Evolutionary conservation across 805 yeast genomes (phyloP).

Genomic region (Kazachstania taianensis): DNA sequence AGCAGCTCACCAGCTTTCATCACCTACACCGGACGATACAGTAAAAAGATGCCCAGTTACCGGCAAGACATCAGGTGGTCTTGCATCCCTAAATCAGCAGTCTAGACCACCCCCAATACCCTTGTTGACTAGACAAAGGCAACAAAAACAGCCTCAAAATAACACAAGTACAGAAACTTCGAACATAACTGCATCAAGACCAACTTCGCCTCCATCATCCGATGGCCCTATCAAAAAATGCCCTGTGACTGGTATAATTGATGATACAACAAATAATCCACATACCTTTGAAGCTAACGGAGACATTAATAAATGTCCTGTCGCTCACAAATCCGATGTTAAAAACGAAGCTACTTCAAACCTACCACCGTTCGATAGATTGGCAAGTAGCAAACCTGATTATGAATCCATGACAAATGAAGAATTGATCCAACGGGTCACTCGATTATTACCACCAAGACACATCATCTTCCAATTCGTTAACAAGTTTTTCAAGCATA

Average conservation of each 20-base stretch:
- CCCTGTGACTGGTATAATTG: slow-evolving; percentile 19
- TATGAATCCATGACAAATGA: slow-evolving; percentile 9
- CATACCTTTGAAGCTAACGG: too few species aligned
- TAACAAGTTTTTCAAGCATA: slow-evolving; percentile 46
- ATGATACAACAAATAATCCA: too few species aligned
- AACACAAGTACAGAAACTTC: too few species aligned
- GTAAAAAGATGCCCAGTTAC: neutral
- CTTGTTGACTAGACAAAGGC: too few species aligned
- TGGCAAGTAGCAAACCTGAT: slow-evolving; percentile 1
- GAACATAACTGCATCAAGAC: too few species aligned
- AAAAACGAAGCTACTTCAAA: neutral
- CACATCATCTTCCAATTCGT: slow-evolving; percentile 46
- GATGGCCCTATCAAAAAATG: slow-evolving; percentile 9
- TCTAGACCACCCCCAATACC: neutral
- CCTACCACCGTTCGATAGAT: neutral
- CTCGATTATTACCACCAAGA: slow-evolving; percentile 43
- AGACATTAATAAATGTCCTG: too few species aligned
- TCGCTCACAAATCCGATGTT: too few species aligned
- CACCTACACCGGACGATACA: neutral
- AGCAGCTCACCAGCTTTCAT: neutral
- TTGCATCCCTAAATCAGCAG: slow-evolving; percentile 1
- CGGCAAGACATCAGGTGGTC: neutral
- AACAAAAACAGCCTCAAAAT: too few species aligned
- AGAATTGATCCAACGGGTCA: slow-evolving; percentile 21
- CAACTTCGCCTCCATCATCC: neutral